Evolutionary conservation across 2,329 filamentous ascomycete genomes (phyloP).

Genomic region (Colletotrichum gigasporum): DNA sequence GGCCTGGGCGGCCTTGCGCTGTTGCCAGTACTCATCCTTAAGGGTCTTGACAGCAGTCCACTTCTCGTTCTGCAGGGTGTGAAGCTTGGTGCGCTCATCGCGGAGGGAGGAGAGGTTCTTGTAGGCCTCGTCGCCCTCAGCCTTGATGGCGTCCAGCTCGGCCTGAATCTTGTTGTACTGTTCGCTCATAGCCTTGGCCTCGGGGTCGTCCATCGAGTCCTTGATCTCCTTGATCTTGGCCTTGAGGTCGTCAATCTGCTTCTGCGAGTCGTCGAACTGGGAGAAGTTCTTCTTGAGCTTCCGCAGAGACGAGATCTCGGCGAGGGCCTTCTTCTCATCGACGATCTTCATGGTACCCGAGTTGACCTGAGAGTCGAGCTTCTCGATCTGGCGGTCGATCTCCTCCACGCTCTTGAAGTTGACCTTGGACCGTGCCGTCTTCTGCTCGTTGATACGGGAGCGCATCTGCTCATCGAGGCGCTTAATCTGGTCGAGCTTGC

Average conservation of each 20-base stretch:
- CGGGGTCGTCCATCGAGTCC: conserved; percentile 90
- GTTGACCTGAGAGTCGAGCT: conserved; percentile 86
- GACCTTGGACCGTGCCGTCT: conserved; percentile 82
- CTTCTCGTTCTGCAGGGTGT: conserved; percentile 87
- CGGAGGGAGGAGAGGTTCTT: conserved; percentile 86
- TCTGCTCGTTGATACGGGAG: conserved; percentile 85
- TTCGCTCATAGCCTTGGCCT: conserved; percentile 87
- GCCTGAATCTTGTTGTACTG: conserved; percentile 86
- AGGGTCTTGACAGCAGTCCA: conserved; percentile 83
- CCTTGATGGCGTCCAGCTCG: conserved; percentile 90
- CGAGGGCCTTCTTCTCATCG: conserved; percentile 93
- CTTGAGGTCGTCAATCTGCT: conserved; percentile 88
- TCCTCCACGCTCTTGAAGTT: conserved; percentile 90
- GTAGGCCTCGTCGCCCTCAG: conserved; percentile 89
- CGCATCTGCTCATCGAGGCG: conserved; percentile 89
- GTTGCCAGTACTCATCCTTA: conserved; percentile 88
- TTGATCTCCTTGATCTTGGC: conserved; percentile 88
- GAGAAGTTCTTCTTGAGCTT: conserved; percentile 93
- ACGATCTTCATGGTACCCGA: conserved; percentile 93
- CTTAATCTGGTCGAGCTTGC: conserved; percentile 90
- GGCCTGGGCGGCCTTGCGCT: conserved; percentile 82
- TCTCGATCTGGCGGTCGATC: conserved; percentile 82
- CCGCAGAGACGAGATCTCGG: conserved; percentile 82
- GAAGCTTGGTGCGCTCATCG: conserved; percentile 85
- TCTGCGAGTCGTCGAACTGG: conserved; percentile 84